Percentiles rank a stretch among this genome's conserved stretches.
Evolutionary conservation across 352 stramenopile species (phyloP).

Genomic region (Globisporangium viniferum): DNA sequence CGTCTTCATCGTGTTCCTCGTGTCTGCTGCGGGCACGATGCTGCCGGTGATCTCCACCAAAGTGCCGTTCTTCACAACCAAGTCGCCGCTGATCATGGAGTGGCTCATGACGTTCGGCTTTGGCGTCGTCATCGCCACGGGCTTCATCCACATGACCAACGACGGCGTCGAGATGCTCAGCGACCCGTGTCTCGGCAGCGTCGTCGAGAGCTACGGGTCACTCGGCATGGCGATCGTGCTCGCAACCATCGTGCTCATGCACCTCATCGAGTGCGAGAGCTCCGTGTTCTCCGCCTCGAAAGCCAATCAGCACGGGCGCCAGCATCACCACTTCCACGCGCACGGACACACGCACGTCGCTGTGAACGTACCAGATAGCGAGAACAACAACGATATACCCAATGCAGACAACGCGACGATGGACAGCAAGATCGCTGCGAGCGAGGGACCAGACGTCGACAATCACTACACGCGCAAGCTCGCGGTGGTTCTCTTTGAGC

Average conservation of each 20-base stretch:
- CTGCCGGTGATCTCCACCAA: slow-evolving; percentile 45
- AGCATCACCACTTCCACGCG: slow-evolving; percentile 25
- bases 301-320: neutral
- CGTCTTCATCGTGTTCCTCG: slow-evolving; percentile 56
- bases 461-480: slow-evolving; percentile 34
- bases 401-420: neutral
- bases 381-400: slow-evolving; percentile 19
- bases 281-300: slow-evolving; percentile 44
- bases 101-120: slow-evolving; percentile 56
- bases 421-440: neutral
- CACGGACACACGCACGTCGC: slow-evolving; percentile 24
- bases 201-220: slow-evolving; percentile 53
- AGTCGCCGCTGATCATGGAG: slow-evolving; percentile 41
- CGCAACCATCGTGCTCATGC: slow-evolving; percentile 55
- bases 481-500: slow-evolving; percentile 47
- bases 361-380: neutral
- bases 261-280: slow-evolving; percentile 66
- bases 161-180: slow-evolving; percentile 55
- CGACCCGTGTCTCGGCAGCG: slow-evolving; percentile 44
- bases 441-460: slow-evolving; percentile 16
- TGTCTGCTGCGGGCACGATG: slow-evolving; percentile 38
- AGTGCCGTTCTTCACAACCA: slow-evolving; percentile 28
- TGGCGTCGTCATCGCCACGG: slow-evolving; percentile 64
- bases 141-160: slow-evolving; percentile 74
- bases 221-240: slow-evolving; percentile 57